Evolutionary conservation across 1,284 basidiomycete genomes (phyloP), one percentile per base, ranked within the genome.

Genomic region (Kwoniella shivajii): DNA sequence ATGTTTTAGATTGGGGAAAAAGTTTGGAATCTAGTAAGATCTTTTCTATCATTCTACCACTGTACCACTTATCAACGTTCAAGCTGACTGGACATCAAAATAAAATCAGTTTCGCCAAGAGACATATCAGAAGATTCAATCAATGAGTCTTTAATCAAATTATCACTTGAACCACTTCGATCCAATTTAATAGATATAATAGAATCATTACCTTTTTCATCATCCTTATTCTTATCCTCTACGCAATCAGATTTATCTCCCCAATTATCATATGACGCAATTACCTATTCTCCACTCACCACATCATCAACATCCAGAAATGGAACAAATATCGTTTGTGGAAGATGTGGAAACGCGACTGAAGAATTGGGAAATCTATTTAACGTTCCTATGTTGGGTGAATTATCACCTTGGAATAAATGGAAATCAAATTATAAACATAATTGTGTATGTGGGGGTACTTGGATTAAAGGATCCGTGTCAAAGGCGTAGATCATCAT

Each of bases 391-490:
- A n/a, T n/a, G n/a, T n/a, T n/a, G n/a, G n/a, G n/a, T n/a, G n/a
- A n/a, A n/a, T n/a, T 50, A 18, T 48, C 60, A 41, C 54, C 41
- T 31, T 57, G 60, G 57, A 43, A 30, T 14, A 34, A 38, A 20
- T 61, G 58, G 59, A 58, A 54, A 22, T 34, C n/a, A 13, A 37
- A 29, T 16, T 57, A 60, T 46, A 56, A 57, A 39, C 30, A 33
- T 16, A 47, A 50, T 5, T 75, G 73, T 58, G 37, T 66, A 7
- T 75, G 73, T 57, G 72, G 71, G 20, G 73, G 72, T 26, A 63
- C 57, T 16, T 75, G 73, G 73, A 54, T 65, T 9, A 51, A 38
- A 44, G 38, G 26, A n/a, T n/a, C n/a, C n/a, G n/a, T n/a, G n/a
- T n/a, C n/a, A n/a, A n/a, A n/a, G n/a, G n/a, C n/a, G n/a, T n/a